These are phyloP conservation scores for Paramecium sonneborni DNA, from an alignment of 73 alveolate genomes.

Conservation along the genomic window DNA sequence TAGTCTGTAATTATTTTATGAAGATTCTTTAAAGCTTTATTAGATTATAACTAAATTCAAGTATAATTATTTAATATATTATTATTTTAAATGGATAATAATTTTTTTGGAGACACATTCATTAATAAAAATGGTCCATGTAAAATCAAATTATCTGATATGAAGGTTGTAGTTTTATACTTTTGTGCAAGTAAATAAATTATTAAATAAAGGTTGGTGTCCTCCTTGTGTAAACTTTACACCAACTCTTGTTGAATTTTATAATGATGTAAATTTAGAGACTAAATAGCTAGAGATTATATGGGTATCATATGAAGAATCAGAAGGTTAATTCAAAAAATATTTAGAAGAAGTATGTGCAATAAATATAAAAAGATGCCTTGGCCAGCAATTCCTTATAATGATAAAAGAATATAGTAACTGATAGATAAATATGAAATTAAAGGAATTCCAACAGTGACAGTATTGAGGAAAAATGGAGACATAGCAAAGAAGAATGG, in stretches of 20 bases:
- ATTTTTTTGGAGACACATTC: slow-evolving; percentile 21
- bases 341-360: slow-evolving; percentile 32
- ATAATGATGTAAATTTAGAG: slow-evolving; percentile 84
- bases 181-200: slow-evolving; percentile 2
- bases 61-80: neutral
- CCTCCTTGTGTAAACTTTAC: slow-evolving; percentile 91
- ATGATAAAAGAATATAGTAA: slow-evolving; percentile 78
- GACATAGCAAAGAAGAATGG: slow-evolving; percentile 70
- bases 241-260: slow-evolving; percentile 84
- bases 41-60: neutral
- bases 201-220: slow-evolving; percentile 73
- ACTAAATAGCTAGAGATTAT: slow-evolving; percentile 82
- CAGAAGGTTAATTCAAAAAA: slow-evolving; percentile 77
- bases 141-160: slow-evolving; percentile 22
- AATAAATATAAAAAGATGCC: slow-evolving; percentile 75
- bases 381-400: slow-evolving; percentile 85
- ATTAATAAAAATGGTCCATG: neutral
- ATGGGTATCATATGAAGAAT: slow-evolving; percentile 84
- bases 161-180: slow-evolving; percentile 8
- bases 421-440: slow-evolving; percentile 80
- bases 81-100: slow-evolving; percentile 18
- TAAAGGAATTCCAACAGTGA: slow-evolving; percentile 83
- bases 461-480: slow-evolving; percentile 69
- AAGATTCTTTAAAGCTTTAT: neutral
- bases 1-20: neutral